A percentile compares a stretch with the other conserved stretches of the same genome.
phyloP scores from a whole-genome alignment of 768 basidiomycete genomes.

The Lactifluus piperatus region DNA sequence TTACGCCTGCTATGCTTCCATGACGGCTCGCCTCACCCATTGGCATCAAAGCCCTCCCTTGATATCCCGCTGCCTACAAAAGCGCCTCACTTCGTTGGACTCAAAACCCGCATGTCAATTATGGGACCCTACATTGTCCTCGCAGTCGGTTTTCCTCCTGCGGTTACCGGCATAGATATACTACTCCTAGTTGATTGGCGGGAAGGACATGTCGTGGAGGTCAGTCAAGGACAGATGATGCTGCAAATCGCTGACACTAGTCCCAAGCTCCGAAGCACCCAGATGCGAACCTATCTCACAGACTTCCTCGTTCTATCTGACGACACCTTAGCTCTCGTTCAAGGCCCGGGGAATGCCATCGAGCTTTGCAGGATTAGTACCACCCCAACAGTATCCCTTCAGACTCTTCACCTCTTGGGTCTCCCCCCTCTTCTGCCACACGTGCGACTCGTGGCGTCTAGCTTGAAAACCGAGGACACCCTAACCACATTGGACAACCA shows the following conservation, averaged over 20 bases:
- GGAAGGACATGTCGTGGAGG: neutral
- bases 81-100: neutral
- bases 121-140: neutral
- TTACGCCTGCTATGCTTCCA: no score
- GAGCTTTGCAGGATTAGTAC: neutral
- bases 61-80: neutral
- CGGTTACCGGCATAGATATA: neutral
- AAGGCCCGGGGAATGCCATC: neutral
- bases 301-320: neutral
- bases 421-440: neutral
- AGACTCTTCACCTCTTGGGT: neutral
- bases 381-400: neutral
- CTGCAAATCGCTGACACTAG: neutral
- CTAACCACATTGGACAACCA: no score
- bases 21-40: neutral
- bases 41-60: neutral
- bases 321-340: neutral
- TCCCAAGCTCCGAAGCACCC: neutral
- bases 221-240: neutral
- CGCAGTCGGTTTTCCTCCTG: neutral
- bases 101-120: neutral
- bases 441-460: neutral
- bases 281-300: neutral
- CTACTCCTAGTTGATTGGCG: conserved; percentile 2
- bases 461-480: neutral